phyloP scores from a whole-genome alignment of 768 basidiomycete genomes.

The Hygrophoropsis aurantiaca region DNA sequence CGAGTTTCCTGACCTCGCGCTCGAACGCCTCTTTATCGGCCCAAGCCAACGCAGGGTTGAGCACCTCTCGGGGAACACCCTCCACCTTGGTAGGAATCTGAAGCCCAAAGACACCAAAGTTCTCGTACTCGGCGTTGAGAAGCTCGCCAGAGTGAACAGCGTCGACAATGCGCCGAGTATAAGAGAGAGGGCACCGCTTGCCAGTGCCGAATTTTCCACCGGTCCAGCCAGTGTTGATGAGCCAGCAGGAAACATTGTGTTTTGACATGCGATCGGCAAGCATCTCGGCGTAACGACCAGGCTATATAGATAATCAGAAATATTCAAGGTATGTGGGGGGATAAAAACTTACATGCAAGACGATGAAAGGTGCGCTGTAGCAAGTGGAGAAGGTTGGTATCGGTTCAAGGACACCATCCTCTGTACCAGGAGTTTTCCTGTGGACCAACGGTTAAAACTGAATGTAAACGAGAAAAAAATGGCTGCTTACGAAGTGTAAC shows the following conservation, averaged over 20 bases:
- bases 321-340: neutral
- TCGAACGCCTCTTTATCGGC: conserved; percentile 85
- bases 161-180: conserved; percentile 95
- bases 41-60: conserved; percentile 90
- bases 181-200: conserved; percentile 96
- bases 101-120: conserved; percentile 80
- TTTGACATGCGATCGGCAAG: conserved; percentile 90
- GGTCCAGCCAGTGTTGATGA: conserved; percentile 99
- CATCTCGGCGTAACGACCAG: conserved; percentile 95
- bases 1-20: conserved; percentile 85
- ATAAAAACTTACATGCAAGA: conserved; percentile 70
- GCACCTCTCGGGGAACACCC: conserved; percentile 87
- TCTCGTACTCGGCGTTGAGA: conserved; percentile 84
- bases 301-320: conserved; percentile 38
- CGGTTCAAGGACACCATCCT: conserved; percentile 96
- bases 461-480: neutral
- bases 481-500: conserved; percentile 83
- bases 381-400: conserved; percentile 99
- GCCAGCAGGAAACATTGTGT: conserved; percentile 91
- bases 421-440: conserved; percentile 97
- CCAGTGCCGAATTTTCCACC: conserved; percentile 92
- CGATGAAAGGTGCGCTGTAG: conserved; percentile 98
- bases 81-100: conserved; percentile 80
- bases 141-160: conserved; percentile 94
- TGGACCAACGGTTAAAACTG: conserved; percentile 10